These are phyloP conservation scores for Arabidopsis lyrata DNA, from an alignment of 441 rosid species.

Conservation along the genomic window DNA sequence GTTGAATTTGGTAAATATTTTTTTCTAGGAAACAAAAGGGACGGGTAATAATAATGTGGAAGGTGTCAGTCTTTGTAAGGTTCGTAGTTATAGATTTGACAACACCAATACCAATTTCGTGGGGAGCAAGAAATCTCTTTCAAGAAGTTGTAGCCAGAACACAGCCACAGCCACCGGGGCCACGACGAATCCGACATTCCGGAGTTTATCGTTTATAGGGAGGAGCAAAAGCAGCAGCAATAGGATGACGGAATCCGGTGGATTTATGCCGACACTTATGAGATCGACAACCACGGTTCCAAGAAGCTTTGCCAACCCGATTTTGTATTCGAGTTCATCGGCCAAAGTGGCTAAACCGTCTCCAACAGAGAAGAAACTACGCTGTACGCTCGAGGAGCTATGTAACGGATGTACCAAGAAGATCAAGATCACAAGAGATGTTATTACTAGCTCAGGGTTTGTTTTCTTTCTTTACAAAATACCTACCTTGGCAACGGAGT, in stretches of 20 bases:
- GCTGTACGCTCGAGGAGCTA: slow-evolving; percentile 89
- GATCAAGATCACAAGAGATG: slow-evolving; percentile 80
- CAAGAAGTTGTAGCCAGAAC: slow-evolving; percentile 58
- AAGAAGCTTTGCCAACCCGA: slow-evolving; percentile 53
- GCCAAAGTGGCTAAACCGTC: slow-evolving; percentile 66
- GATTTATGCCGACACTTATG: slow-evolving; percentile 34
- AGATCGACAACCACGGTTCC: slow-evolving; percentile 44
- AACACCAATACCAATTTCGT: slow-evolving; percentile 35
- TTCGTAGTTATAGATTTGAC: slow-evolving; percentile 49
- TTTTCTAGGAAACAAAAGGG: slow-evolving; percentile 32
- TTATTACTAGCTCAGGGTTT: slow-evolving; percentile 63
- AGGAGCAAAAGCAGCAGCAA: slow-evolving; percentile 45
- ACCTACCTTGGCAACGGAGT: neutral
- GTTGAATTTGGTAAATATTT: slow-evolving; percentile 6
- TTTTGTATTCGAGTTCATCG: slow-evolving; percentile 76
- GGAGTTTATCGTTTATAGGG: slow-evolving; percentile 31
- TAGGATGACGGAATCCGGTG: slow-evolving; percentile 32
- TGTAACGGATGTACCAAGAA: slow-evolving; percentile 79
- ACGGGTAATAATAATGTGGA: slow-evolving; percentile 22
- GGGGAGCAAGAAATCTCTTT: slow-evolving; percentile 44
- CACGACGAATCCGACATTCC: slow-evolving; percentile 1
- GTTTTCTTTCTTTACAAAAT: slow-evolving; percentile 41
- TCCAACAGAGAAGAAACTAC: slow-evolving; percentile 59
- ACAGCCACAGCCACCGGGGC: slow-evolving; percentile 28
- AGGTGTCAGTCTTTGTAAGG: slow-evolving; percentile 50